phyloP scores from a whole-genome alignment of 345 rosid genomes.

The Citrus reticulata region DNA sequence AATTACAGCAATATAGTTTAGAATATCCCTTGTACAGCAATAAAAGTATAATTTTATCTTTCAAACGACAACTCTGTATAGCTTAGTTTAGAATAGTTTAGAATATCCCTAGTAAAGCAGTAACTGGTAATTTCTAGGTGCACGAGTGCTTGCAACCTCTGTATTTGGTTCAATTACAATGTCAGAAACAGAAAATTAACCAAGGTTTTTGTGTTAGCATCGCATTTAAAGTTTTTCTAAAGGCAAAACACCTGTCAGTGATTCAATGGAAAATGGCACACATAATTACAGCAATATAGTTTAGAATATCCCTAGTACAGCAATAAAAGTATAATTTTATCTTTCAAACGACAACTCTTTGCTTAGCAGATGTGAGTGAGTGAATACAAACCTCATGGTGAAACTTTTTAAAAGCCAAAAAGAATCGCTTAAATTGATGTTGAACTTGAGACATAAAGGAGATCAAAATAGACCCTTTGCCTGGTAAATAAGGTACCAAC shows the following conservation, averaged over 20 bases:
- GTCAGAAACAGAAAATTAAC: not conserved
- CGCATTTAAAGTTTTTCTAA: not conserved
- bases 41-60: not conserved
- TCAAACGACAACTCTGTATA: no score
- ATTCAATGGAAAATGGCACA: not conserved
- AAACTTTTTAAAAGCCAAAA: conserved; percentile 43
- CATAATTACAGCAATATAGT: not conserved
- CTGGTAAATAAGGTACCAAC: conserved; percentile 23
- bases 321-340: not conserved
- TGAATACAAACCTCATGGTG: conserved; percentile 68
- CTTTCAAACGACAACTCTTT: not conserved
- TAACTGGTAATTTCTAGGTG: not conserved
- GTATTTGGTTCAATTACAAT: not conserved
- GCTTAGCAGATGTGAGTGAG: not conserved
- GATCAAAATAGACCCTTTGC: conserved; percentile 21
- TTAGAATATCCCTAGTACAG: not conserved
- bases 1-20: not conserved
- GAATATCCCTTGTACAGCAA: not conserved
- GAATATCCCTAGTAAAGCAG: no score
- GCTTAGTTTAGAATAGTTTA: no score
- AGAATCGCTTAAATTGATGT: conserved; percentile 36
- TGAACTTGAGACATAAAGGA: conserved; percentile 30
- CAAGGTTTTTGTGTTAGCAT: not conserved
- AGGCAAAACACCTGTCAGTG: not conserved
- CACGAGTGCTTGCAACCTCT: not conserved